Conservation (phyloP, 2,329 filamentous ascomycete genomes). For the Zasmidium angulare region DNA sequence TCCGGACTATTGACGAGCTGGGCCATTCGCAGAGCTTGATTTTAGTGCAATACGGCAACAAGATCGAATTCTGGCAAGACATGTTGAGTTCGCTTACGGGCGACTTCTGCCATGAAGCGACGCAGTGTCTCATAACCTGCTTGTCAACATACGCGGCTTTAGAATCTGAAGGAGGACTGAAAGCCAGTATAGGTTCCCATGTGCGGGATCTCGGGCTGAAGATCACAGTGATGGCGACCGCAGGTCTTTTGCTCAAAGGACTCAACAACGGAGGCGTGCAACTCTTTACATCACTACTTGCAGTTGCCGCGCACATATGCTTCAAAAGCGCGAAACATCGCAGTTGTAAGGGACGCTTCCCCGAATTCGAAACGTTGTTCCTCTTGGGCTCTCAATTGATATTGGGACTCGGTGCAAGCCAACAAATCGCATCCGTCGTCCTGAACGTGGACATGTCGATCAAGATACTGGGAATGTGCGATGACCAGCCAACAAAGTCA, state of each 20-base stretch:
- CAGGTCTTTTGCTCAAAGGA: not conserved
- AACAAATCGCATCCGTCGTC: not conserved
- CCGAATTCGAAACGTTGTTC: not conserved
- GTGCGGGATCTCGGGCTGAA: slow-evolving; percentile 1
- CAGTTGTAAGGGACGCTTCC: too few relatives aligned
- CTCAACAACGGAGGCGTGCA: not conserved
- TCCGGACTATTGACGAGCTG: not conserved
- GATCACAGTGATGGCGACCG: slow-evolving; percentile 10
- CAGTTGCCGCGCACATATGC: not conserved
- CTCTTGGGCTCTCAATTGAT: slow-evolving; percentile 1
- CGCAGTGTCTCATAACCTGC: not conserved
- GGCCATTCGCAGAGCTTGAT: not conserved
- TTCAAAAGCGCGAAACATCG: not conserved
- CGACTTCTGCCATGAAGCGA: not conserved
- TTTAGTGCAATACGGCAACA: not conserved
- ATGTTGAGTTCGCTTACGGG: slow-evolving; percentile 5
- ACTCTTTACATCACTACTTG: not conserved
- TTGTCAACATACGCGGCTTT: not conserved
- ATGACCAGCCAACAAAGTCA: too few relatives aligned
- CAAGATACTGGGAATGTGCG: not conserved
- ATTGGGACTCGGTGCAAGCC: not conserved
- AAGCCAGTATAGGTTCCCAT: not conserved
- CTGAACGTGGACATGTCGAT: not conserved
- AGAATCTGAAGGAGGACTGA: not conserved
- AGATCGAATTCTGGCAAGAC: slow-evolving; percentile 3